A percentile compares a stretch with the other conserved stretches of the same genome.
Evolutionary conservation across 2,329 filamentous ascomycete genomes (phyloP).

Genomic region (Dactylellina leptospora): DNA sequence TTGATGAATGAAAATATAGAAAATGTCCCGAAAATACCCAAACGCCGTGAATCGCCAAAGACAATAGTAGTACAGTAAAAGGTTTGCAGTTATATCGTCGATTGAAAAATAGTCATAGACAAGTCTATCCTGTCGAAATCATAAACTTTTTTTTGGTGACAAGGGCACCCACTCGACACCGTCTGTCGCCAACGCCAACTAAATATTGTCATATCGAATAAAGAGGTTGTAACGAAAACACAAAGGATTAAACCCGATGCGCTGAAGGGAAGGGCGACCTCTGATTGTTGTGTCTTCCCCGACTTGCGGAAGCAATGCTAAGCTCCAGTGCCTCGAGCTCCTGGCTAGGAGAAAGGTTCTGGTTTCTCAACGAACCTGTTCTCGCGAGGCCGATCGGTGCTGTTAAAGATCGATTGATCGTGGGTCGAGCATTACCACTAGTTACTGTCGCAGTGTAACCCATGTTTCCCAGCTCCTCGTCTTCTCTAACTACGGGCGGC

Average conservation of each 20-base stretch:
- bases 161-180: constrained; percentile 1
- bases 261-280: constrained; percentile 38
- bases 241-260: constrained; percentile 25
- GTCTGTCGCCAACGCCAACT: no score
- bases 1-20: neutral
- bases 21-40: constrained; percentile 17
- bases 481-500: constrained; percentile 23
- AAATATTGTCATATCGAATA: no score
- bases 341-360: constrained; percentile 17
- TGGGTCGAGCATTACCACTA: constrained; percentile 17
- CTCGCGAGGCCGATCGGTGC: constrained; percentile 31
- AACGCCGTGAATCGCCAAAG: constrained; percentile 43
- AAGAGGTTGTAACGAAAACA: constrained; percentile 9
- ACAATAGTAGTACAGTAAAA: constrained; percentile 11
- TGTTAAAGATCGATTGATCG: constrained; percentile 30
- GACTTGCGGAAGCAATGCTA: constrained; percentile 34
- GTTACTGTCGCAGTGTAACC: constrained; percentile 42
- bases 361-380: constrained; percentile 9
- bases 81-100: neutral
- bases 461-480: constrained; percentile 28
- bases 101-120: constrained; percentile 14
- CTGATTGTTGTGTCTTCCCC: constrained; percentile 39
- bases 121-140: constrained; percentile 37
- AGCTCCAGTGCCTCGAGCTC: constrained; percentile 46
- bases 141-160: constrained; percentile 46